Evolutionary conservation across 208 protist species (phyloP).

Genomic region (Angomonas deanei): DNA sequence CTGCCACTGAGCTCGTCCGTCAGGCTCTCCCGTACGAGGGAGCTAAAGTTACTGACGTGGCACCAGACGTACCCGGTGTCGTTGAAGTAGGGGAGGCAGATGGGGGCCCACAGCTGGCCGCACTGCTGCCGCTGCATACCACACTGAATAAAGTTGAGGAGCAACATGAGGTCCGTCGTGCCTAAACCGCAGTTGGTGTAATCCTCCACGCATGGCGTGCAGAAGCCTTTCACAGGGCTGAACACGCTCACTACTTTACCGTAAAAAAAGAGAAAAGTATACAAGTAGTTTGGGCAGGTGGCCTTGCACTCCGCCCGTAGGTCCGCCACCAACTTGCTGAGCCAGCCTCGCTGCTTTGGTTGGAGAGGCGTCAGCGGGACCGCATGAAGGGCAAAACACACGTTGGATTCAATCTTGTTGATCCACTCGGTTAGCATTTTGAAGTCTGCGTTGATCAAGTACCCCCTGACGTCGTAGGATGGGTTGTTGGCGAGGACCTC

Average conservation of each 20-base stretch:
- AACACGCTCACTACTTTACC: conserved; percentile 26
- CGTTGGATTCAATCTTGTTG: conserved; percentile 21
- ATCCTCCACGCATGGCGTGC: conserved; percentile 7
- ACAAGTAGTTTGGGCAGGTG: background rate
- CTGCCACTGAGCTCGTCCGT: background rate
- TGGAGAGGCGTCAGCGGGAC: conserved; percentile 22
- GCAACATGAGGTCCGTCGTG: conserved; percentile 51
- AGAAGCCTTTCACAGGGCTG: conserved; percentile 6
- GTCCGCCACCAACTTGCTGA: background rate
- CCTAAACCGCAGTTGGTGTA: conserved; percentile 18
- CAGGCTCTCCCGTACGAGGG: background rate
- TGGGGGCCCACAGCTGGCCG: conserved; percentile 65
- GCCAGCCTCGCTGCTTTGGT: background rate
- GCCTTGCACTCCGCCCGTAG: background rate
- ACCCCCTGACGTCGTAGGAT: conserved; percentile 47
- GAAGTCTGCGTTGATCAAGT: conserved; percentile 47
- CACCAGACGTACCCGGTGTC: conserved; percentile 73
- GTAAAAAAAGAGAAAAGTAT: conserved; percentile 31
- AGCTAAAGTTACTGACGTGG: conserved; percentile 28
- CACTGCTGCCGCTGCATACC: conserved; percentile 36
- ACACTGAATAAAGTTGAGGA: conserved; percentile 48
- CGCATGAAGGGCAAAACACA: conserved; percentile 41
- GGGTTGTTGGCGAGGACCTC: conserved; percentile 33
- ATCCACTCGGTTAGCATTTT: conserved; percentile 42
- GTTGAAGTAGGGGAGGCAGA: conserved; percentile 75